These are phyloP conservation scores for Aspergillus pseudotamarii DNA, from an alignment of 2,329 filamentous ascomycete genomes.

Conservation along the genomic window DNA sequence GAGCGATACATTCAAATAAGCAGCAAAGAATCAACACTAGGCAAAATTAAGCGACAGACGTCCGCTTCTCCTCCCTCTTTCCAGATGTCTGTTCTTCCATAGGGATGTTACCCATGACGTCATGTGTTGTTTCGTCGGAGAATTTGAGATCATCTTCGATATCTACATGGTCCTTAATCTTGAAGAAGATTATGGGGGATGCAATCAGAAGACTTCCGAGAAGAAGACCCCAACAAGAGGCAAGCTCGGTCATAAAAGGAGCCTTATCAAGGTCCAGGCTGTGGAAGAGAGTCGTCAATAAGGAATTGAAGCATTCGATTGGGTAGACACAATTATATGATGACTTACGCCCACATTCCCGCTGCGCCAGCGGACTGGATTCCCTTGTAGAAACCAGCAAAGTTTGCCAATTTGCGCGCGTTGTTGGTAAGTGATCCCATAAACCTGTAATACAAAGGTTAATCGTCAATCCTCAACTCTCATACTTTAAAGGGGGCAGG, in stretches of 20 bases:
- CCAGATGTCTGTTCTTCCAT: slow-evolving; percentile 21
- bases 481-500: background rate
- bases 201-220: slow-evolving; percentile 74
- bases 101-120: slow-evolving; percentile 54
- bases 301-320: background rate
- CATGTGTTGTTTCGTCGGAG: slow-evolving; percentile 77
- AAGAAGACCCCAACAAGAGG: slow-evolving; percentile 74
- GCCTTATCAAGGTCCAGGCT: slow-evolving; percentile 65
- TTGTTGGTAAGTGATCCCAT: slow-evolving; percentile 95
- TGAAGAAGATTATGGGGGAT: slow-evolving; percentile 74
- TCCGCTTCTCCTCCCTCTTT: slow-evolving; percentile 21
- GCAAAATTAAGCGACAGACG: slow-evolving; percentile 6
- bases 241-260: slow-evolving; percentile 73
- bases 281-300: slow-evolving; percentile 57
- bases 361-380: slow-evolving; percentile 87
- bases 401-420: slow-evolving; percentile 86
- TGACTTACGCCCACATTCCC: slow-evolving; percentile 49
- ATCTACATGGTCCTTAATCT: slow-evolving; percentile 78
- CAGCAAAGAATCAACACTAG: background rate
- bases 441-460: slow-evolving; percentile 57
- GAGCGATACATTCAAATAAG: background rate
- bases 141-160: slow-evolving; percentile 82
- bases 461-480: background rate
- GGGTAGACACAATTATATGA: background rate
- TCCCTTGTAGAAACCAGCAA: slow-evolving; percentile 86